These are phyloP conservation scores for Nicotiana obtusifolia DNA, from an alignment of 257 asterid species.

Conservation along the genomic window DNA sequence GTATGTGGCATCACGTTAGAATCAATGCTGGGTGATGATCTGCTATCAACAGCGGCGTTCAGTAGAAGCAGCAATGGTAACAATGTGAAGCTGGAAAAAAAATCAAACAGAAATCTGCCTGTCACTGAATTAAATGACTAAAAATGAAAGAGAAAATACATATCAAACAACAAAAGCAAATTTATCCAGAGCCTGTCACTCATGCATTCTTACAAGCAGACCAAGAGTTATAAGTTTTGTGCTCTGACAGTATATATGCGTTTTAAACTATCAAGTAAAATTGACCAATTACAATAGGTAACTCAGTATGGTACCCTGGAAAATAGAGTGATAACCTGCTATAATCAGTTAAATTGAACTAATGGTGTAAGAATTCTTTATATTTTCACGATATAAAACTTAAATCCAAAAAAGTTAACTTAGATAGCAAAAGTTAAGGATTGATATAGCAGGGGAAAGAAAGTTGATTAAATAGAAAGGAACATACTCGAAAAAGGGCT, in stretches of 20 bases:
- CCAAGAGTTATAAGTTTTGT: background rate
- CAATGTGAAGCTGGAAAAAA: slow-evolving; percentile 60
- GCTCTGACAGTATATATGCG: too few species aligned
- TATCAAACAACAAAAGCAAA: background rate
- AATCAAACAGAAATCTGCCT: slow-evolving; percentile 12
- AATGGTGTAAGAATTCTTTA: too few species aligned
- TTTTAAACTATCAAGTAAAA: too few species aligned
- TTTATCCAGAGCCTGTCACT: background rate
- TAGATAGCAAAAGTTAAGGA: background rate
- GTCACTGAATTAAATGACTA: background rate
- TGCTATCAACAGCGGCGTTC: slow-evolving; percentile 71
- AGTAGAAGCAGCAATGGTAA: slow-evolving; percentile 81
- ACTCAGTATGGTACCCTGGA: too few species aligned
- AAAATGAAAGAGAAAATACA: background rate
- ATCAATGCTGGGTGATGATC: slow-evolving; percentile 44
- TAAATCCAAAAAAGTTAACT: too few species aligned
- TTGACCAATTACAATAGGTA: too few species aligned
- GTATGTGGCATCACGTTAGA: slow-evolving; percentile 27
- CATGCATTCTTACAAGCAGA: background rate
- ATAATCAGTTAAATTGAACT: too few species aligned
- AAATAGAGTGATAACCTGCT: too few species aligned
- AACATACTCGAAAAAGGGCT: slow-evolving; percentile 67
- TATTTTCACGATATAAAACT: too few species aligned
- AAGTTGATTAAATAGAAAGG: background rate
- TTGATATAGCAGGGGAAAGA: background rate